Evolutionary conservation across 2,329 filamentous ascomycete species (phyloP).

Genomic region (Ophiocordyceps camponoti-rufipedis): DNA sequence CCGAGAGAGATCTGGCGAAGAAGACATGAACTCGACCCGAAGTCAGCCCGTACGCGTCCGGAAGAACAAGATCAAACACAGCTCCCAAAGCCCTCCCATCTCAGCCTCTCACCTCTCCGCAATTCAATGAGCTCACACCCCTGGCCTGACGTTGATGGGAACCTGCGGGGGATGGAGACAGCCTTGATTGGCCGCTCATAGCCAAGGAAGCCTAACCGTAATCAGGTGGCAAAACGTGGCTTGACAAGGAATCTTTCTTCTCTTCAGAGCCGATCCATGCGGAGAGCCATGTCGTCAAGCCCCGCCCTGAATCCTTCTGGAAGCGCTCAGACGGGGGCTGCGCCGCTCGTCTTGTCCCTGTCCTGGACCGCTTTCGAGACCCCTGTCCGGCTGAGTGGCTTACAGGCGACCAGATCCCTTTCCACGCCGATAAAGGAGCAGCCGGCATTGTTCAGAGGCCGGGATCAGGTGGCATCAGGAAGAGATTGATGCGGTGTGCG

Average conservation of each 20-base stretch:
- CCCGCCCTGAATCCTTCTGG: background rate
- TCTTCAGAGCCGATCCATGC: background rate
- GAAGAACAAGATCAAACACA: too few relatives aligned
- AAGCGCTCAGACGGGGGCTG: background rate
- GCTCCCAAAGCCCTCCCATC: too few relatives aligned
- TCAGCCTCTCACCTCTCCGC: too few relatives aligned
- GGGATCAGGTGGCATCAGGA: background rate
- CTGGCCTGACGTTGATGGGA: background rate
- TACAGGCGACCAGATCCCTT: background rate
- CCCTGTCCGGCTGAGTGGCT: background rate
- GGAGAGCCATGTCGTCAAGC: background rate
- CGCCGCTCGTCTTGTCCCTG: background rate
- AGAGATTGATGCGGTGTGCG: conserved; percentile 1
- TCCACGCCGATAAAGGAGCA: background rate
- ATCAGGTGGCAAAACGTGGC: background rate
- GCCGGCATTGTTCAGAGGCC: background rate
- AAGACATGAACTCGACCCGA: background rate
- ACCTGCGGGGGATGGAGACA: background rate
- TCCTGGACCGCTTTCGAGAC: background rate
- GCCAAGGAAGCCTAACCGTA: background rate
- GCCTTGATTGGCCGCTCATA: background rate
- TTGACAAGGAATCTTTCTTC: background rate
- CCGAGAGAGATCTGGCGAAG: too few relatives aligned
- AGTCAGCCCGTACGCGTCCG: background rate
- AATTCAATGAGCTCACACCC: background rate